phyloP scores from a whole-genome alignment of 2,329 filamentous ascomycete genomes.

The Elsinoe arachidis region DNA sequence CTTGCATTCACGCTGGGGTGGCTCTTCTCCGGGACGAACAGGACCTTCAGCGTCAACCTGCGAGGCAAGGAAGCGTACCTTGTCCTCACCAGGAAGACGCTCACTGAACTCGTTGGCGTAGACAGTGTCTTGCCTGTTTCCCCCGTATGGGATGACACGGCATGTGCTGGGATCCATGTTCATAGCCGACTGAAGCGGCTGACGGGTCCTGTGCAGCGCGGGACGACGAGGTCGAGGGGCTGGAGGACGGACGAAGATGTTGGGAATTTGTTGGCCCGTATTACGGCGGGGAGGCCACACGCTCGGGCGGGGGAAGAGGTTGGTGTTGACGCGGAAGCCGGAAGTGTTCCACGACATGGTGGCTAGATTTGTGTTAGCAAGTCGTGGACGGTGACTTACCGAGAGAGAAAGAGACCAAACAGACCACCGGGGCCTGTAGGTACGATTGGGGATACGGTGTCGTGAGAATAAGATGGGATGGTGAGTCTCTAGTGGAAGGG shows the following conservation, averaged over 20 bases:
- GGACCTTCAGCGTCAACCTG: background rate
- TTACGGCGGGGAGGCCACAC: too few species aligned
- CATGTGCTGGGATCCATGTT: too few species aligned
- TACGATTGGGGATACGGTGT: background rate
- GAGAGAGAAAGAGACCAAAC: background rate
- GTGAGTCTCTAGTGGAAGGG: background rate
- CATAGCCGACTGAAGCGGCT: too few species aligned
- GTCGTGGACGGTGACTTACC: slow-evolving; percentile 1
- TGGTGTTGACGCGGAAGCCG: too few species aligned
- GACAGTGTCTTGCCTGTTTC: too few species aligned
- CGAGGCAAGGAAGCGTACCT: background rate
- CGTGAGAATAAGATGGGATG: background rate
- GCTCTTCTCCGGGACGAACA: background rate
- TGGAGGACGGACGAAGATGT: too few species aligned
- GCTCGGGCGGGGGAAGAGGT: too few species aligned
- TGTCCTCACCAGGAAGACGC: background rate
- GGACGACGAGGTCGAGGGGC: too few species aligned
- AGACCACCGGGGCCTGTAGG: slow-evolving; percentile 2
- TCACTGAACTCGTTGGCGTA: too few species aligned
- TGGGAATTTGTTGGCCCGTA: too few species aligned
- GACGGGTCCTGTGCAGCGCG: too few species aligned
- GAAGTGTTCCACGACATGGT: background rate
- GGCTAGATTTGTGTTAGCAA: slow-evolving; percentile 2
- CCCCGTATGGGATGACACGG: too few species aligned
- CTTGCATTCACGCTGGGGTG: background rate